Conservation (phyloP, 176 grass and related monocot genomes). For the Aegilops tauschii region DNA sequence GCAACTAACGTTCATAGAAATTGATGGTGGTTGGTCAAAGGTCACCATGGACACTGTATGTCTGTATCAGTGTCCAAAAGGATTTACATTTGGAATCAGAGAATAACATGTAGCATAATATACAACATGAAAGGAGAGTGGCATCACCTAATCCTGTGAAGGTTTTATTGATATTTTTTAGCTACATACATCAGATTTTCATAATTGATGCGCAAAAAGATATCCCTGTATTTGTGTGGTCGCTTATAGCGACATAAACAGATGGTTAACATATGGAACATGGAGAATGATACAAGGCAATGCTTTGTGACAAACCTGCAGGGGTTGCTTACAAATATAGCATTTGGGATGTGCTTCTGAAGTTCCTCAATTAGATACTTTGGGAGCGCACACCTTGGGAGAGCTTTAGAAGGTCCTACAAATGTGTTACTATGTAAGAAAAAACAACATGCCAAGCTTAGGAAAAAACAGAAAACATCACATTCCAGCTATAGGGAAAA, state of each 20-base stretch:
- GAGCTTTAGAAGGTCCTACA: conserved; percentile 85
- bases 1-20: neutral
- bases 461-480: conserved; percentile 2
- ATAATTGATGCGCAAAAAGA: conserved; percentile 2
- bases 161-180: neutral
- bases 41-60: neutral
- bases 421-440: conserved; percentile 21
- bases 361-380: conserved; percentile 92
- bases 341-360: conserved; percentile 82
- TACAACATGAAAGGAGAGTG: neutral
- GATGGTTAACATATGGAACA: neutral
- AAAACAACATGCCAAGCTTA: conserved; percentile 5
- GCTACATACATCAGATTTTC: neutral
- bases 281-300: neutral
- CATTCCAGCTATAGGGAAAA: neutral
- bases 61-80: neutral
- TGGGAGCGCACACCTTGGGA: conserved; percentile 85
- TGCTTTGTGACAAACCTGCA: conserved; percentile 72
- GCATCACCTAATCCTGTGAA: neutral
- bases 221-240: neutral
- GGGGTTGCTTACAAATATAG: conserved; percentile 93
- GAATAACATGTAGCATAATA: neutral
- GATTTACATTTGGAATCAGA: conserved; percentile 5
- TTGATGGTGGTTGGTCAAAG: neutral
- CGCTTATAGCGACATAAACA: neutral